These are phyloP conservation scores for Pochonia chlamydosporia DNA, from an alignment of 2,329 filamentous ascomycete genomes.

Conservation along the genomic window DNA sequence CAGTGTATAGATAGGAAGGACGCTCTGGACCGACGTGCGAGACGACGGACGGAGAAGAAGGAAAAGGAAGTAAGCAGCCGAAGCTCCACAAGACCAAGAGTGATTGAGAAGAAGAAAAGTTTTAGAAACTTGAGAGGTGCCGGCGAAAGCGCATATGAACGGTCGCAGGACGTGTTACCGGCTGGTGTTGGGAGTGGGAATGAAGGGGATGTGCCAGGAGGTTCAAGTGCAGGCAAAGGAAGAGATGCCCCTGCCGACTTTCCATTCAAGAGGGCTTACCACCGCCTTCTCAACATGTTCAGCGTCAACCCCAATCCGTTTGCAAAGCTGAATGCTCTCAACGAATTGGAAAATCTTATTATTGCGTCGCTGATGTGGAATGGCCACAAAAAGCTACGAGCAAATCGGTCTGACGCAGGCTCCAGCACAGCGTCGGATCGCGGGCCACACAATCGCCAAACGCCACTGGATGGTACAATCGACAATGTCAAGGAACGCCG, in stretches of 20 bases:
- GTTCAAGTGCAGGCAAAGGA: constrained; percentile 11
- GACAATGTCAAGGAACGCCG: constrained; percentile 65
- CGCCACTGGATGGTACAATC: constrained; percentile 59
- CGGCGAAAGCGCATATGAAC: constrained; percentile 33
- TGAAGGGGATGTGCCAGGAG: constrained; percentile 23
- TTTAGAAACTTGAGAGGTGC: constrained; percentile 57
- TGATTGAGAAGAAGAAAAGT: constrained; percentile 62
- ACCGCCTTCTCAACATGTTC: constrained; percentile 75
- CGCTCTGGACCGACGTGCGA: constrained; percentile 42
- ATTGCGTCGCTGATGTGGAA: constrained; percentile 56
- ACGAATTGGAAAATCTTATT: constrained; percentile 78
- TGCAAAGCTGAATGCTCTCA: constrained; percentile 75
- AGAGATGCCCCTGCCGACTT: constrained; percentile 49
- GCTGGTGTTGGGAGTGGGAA: constrained; percentile 33
- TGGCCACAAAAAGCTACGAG: constrained; percentile 26
- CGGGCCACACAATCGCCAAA: constrained; percentile 27
- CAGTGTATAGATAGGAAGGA: constrained; percentile 60
- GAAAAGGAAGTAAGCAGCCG: constrained; percentile 33
- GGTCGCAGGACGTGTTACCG: constrained; percentile 32
- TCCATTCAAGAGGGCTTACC: constrained; percentile 75
- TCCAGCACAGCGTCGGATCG: constrained; percentile 29
- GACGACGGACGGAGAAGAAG: constrained; percentile 33
- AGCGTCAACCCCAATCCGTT: constrained; percentile 85
- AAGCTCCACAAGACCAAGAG: constrained; percentile 42
- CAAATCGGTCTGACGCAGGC: constrained; percentile 30